Evolutionary conservation across 495 filamentous ascomycete species (phyloP).

Genomic region (Penicillium cinerascens): DNA sequence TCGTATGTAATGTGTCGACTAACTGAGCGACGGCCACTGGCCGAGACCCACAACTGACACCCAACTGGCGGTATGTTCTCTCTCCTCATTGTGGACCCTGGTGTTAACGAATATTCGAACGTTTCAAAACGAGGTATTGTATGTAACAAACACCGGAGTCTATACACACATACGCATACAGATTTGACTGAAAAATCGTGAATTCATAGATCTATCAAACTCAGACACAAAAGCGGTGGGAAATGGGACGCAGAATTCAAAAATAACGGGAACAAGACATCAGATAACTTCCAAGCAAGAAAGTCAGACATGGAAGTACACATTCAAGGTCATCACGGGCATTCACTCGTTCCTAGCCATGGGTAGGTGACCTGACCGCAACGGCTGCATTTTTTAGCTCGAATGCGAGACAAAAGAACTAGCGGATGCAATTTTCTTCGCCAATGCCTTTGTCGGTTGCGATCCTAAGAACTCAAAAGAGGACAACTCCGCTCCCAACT

Average conservation of each 20-base stretch:
- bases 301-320: neutral
- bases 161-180: too few species aligned
- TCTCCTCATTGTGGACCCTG: slow-evolving; percentile 2
- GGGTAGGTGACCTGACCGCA: neutral
- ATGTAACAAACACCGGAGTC: slow-evolving; percentile 2
- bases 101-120: neutral
- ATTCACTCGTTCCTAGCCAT: neutral
- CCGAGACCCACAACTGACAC: slow-evolving; percentile 1
- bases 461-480: slow-evolving; percentile 29
- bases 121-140: slow-evolving; percentile 5
- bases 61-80: too few species aligned
- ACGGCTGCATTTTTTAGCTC: slow-evolving; percentile 5
- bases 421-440: slow-evolving; percentile 19
- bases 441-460: slow-evolving; percentile 18
- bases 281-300: neutral
- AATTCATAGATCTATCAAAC: slow-evolving; percentile 1
- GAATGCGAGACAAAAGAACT: slow-evolving; percentile 21
- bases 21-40: neutral
- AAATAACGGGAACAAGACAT: neutral
- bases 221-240: neutral
- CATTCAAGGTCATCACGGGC: too few species aligned
- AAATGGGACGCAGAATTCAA: neutral
- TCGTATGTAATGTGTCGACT: neutral
- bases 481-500: slow-evolving; percentile 24
- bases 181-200: neutral